A percentile compares a stretch with the other conserved stretches of the same genome.
Conservation (phyloP, 192 early-diverging fungal genomes). For the Coemansia sp. region DNA sequence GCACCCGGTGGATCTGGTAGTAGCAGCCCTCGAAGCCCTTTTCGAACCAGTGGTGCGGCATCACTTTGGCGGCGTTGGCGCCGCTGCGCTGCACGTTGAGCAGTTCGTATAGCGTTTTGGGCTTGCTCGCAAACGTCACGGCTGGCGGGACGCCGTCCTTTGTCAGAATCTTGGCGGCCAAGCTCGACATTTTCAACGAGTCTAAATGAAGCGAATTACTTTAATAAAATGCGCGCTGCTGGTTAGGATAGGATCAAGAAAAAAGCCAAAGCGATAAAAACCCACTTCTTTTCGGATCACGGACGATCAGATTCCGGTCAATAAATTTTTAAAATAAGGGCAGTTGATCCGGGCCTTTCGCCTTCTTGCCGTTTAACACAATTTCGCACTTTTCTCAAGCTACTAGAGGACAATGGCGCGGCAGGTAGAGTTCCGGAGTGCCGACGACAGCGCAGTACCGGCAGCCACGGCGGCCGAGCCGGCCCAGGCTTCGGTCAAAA, state of each 20-base stretch:
- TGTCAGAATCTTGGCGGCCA: conserved; percentile 24
- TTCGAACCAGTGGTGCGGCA: conserved; percentile 37
- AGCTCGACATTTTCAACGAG: conserved; percentile 20
- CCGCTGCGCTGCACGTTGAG: conserved; percentile 35
- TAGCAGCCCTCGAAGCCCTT: conserved; percentile 39
- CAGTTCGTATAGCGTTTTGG: conserved; percentile 42
- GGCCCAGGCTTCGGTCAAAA: too few species aligned
- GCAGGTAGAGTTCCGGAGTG: neutral
- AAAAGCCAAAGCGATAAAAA: neutral
- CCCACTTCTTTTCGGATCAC: neutral
- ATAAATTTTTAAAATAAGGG: too few species aligned
- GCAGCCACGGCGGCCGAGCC: too few species aligned
- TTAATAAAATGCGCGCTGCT: too few species aligned
- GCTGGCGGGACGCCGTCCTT: conserved; percentile 18
- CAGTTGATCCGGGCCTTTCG: too few species aligned
- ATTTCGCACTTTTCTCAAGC: too few species aligned
- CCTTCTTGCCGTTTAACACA: too few species aligned
- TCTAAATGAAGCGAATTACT: neutral
- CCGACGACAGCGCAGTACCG: neutral
- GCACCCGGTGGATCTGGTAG: conserved; percentile 28
- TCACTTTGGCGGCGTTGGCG: conserved; percentile 24
- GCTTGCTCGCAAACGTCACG: conserved; percentile 14
- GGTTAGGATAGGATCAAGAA: too few species aligned
- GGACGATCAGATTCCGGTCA: too few species aligned
- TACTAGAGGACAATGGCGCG: neutral